A percentile compares a stretch with the other conserved stretches of the same genome.
These are phyloP conservation scores for Pulveroboletus sp. DNA, from an alignment of 1,284 basidiomycete genomes.

Conservation along the genomic window DNA sequence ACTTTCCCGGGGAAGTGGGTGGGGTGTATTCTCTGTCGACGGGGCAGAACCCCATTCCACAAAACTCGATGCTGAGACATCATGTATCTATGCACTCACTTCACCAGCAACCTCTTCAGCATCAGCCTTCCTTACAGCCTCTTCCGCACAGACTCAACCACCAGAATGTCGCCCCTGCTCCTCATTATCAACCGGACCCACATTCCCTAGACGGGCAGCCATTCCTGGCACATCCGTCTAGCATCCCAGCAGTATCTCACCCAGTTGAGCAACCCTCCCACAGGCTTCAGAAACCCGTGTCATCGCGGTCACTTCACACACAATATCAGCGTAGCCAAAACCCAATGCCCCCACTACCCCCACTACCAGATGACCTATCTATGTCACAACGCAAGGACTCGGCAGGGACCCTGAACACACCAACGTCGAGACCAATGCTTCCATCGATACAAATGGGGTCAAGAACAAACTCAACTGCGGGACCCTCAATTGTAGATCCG, in stretches of 20 bases:
- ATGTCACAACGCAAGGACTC: conserved; percentile 33
- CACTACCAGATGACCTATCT: conserved; percentile 38
- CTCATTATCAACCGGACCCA: conserved; percentile 5
- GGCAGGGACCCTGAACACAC: conserved; percentile 33
- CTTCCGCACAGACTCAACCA: conserved; percentile 9
- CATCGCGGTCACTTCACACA: conserved; percentile 55
- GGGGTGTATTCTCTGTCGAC: conserved; percentile 17
- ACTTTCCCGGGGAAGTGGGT: conserved; percentile 12
- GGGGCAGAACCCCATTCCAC: conserved; percentile 9
- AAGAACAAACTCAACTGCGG: conserved; percentile 47
- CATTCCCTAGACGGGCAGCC: conserved; percentile 9
- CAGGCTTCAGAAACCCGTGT: conserved; percentile 54
- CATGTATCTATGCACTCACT: conserved; percentile 26
- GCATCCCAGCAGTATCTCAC: conserved; percentile 8
- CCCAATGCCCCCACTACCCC: conserved; percentile 47
- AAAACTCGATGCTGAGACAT: conserved; percentile 18
- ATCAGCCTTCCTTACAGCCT: conserved; percentile 33
- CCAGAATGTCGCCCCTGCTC: conserved; percentile 4
- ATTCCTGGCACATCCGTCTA: conserved; percentile 4
- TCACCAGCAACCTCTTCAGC: conserved; percentile 25
- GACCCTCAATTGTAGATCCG: conserved; percentile 57
- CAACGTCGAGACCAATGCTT: conserved; percentile 52
- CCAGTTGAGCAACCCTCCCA: conserved; percentile 32
- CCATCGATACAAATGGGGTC: conserved; percentile 58
- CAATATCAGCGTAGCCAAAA: conserved; percentile 44